Evolutionary conservation across 306 rosid genomes (phyloP).

Genomic region (Fragaria nilgerrensis): DNA sequence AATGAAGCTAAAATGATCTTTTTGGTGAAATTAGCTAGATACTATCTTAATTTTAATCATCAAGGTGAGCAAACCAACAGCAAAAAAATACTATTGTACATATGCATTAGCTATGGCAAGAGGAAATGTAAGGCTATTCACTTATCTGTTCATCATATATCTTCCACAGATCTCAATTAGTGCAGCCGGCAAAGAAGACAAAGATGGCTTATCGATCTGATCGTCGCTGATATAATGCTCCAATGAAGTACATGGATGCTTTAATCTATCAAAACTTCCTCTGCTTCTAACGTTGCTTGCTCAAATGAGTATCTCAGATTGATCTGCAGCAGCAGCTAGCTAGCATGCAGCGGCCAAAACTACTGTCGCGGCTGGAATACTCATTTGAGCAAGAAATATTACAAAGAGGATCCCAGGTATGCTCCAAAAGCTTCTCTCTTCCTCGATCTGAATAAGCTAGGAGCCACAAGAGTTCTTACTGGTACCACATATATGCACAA

Average conservation of each 20-base stretch:
- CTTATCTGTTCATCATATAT: not conserved
- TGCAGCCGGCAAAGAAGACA: not conserved
- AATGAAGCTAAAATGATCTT: no score
- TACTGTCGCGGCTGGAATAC: slow-evolving; percentile 61
- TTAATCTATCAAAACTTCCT: not conserved
- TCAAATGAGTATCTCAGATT: slow-evolving; percentile 70
- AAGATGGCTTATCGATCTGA: not conserved
- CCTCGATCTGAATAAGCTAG: not conserved
- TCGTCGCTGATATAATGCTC: not conserved
- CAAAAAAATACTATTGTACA: not conserved
- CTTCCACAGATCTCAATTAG: not conserved
- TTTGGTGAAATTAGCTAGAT: not conserved
- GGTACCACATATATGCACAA: not conserved
- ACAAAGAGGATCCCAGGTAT: slow-evolving; percentile 24
- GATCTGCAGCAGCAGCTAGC: slow-evolving; percentile 13
- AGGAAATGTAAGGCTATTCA: not conserved
- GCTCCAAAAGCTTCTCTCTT: slow-evolving; percentile 1
- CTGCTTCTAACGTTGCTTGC: slow-evolving; percentile 57
- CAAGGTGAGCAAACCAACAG: not conserved
- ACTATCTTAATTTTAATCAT: not conserved
- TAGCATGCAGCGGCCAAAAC: not conserved
- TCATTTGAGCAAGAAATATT: slow-evolving; percentile 98
- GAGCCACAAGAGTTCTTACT: not conserved
- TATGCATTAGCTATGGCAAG: not conserved
- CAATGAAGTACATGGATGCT: not conserved